phyloP scores from a whole-genome alignment of 2,329 filamentous ascomycete species.

The Penicillium verrucosum region DNA sequence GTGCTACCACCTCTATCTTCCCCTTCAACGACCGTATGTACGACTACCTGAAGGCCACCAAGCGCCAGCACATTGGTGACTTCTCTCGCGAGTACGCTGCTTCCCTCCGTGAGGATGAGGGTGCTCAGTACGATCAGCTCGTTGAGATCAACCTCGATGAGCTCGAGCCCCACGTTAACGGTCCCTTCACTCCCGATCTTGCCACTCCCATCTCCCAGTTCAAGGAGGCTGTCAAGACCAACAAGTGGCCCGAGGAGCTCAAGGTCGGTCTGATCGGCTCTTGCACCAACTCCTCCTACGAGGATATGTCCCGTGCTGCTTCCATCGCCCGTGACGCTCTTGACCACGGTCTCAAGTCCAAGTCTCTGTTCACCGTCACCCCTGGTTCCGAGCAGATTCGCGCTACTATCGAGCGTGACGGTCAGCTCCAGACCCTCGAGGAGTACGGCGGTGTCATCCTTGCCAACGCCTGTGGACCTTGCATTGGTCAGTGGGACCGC shows the following conservation, averaged over 20 bases:
- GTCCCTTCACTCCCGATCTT: constrained; percentile 96
- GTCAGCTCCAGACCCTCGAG: constrained; percentile 90
- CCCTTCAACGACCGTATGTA: constrained; percentile 98
- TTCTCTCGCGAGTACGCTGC: constrained; percentile 80
- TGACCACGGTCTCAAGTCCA: constrained; percentile 88
- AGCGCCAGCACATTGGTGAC: constrained; percentile 85
- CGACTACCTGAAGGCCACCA: constrained; percentile 89
- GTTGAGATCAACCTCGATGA: constrained; percentile 94
- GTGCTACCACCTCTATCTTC: constrained; percentile 86
- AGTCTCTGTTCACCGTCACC: constrained; percentile 89
- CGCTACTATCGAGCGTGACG: constrained; percentile 85
- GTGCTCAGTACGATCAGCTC: constrained; percentile 90
- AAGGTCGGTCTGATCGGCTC: constrained; percentile 97
- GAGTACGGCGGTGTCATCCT: constrained; percentile 93
- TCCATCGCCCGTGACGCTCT: constrained; percentile 90
- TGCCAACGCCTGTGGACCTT: constrained; percentile 90
- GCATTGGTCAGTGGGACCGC: constrained; percentile 95
- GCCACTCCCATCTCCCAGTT: constrained; percentile 98
- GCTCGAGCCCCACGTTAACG: constrained; percentile 97
- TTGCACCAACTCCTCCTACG: constrained; percentile 88
- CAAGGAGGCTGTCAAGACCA: constrained; percentile 86
- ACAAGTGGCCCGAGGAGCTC: constrained; percentile 93
- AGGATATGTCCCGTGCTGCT: constrained; percentile 91
- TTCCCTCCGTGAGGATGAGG: constrained; percentile 82
- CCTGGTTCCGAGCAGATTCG: constrained; percentile 97